These are phyloP conservation scores for Trypanosoma platydactyli DNA, from an alignment of 208 protist species.

Conservation along the genomic window DNA sequence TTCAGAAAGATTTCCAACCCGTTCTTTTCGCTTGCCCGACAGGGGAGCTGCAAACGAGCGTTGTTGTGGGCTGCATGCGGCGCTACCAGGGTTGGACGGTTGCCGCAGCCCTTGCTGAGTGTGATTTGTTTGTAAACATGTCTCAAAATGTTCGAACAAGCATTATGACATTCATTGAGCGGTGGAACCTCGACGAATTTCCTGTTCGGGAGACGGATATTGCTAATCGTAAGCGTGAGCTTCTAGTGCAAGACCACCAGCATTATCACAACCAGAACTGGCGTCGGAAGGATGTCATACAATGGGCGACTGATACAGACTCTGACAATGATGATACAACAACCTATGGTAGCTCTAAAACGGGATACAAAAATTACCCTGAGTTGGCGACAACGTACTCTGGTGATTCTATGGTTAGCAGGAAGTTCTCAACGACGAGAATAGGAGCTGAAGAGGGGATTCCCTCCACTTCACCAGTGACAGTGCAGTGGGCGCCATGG, in stretches of 20 bases:
- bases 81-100: slow-evolving; percentile 84
- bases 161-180: slow-evolving; percentile 65
- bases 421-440: neutral
- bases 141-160: slow-evolving; percentile 43
- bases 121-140: slow-evolving; percentile 71
- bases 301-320: slow-evolving; percentile 9
- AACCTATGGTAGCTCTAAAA: neutral
- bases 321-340: slow-evolving; percentile 18
- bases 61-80: slow-evolving; percentile 85
- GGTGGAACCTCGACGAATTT: slow-evolving; percentile 56
- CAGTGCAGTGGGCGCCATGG: slow-evolving; percentile 50
- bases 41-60: slow-evolving; percentile 86
- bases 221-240: slow-evolving; percentile 32
- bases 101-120: slow-evolving; percentile 74
- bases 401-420: neutral
- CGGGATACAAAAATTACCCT: neutral
- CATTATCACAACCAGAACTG: slow-evolving; percentile 5
- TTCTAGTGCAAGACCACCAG: slow-evolving; percentile 22
- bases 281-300: neutral
- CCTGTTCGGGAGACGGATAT: slow-evolving; percentile 57
- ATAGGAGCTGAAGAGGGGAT: slow-evolving; percentile 20
- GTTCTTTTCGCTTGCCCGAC: slow-evolving; percentile 86
- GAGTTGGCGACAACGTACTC: neutral
- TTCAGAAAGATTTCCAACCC: slow-evolving; percentile 85
- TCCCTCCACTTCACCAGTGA: neutral